phyloP scores from a whole-genome alignment of 768 basidiomycete genomes.

The Boletus huronensis region DNA sequence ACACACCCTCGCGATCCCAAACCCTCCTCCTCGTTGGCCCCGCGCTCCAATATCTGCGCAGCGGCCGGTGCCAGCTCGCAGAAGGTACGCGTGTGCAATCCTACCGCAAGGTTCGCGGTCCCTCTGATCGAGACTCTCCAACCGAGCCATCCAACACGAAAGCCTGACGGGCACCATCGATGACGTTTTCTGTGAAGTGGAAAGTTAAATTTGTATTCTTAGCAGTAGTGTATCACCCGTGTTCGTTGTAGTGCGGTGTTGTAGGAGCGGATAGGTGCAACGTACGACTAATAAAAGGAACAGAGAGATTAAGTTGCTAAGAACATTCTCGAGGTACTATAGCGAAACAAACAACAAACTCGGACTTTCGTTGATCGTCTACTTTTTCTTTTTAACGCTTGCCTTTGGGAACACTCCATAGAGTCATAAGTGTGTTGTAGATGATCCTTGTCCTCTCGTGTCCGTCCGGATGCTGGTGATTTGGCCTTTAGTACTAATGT shows the following conservation, averaged over 20 bases:
- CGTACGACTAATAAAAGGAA: not conserved
- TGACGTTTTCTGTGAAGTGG: not conserved
- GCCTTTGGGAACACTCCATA: not conserved
- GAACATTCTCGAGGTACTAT: not conserved
- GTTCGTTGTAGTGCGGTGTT: not conserved
- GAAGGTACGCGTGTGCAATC: slow-evolving; percentile 53
- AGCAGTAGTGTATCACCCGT: not conserved
- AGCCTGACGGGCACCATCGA: not conserved
- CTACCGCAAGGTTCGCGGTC: slow-evolving; percentile 43
- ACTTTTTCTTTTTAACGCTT: not conserved
- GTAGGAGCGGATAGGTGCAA: not conserved
- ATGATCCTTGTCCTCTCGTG: not conserved
- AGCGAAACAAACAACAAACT: not conserved
- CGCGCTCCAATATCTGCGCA: slow-evolving; percentile 45
- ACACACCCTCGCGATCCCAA: slow-evolving; percentile 11
- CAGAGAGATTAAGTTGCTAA: no score
- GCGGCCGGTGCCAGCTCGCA: slow-evolving; percentile 37
- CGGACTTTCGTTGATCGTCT: not conserved
- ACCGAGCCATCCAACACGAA: not conserved
- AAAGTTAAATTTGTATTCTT: slow-evolving; percentile 18
- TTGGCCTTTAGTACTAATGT: not conserved
- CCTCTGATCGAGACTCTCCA: slow-evolving; percentile 10
- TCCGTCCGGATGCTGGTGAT: not conserved
- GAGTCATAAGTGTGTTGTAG: not conserved
- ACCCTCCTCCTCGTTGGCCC: slow-evolving; percentile 50